Conservation (phyloP, 768 basidiomycete species). For the Floccularia luteovirens region DNA sequence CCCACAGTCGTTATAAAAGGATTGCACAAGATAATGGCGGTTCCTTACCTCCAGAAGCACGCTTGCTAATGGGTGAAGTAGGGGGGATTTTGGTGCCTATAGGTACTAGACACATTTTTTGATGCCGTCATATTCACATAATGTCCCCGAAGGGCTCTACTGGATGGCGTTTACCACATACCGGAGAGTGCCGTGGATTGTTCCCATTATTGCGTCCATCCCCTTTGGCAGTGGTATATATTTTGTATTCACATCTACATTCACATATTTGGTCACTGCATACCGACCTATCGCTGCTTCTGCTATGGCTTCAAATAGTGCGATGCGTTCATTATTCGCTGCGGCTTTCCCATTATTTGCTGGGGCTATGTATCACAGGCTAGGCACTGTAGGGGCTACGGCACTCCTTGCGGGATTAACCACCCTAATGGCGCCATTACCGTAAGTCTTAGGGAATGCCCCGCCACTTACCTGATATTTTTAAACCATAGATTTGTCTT, state of each 20-base stretch:
- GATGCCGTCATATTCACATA: conserved; percentile 15
- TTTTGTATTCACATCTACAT: conserved; percentile 64
- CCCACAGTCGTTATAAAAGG: conserved; percentile 25
- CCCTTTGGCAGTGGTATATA: conserved; percentile 62
- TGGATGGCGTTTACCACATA: conserved; percentile 55
- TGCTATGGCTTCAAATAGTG: conserved; percentile 61
- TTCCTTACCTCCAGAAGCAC: conserved; percentile 54
- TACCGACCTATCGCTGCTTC: conserved; percentile 63
- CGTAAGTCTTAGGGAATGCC: conserved; percentile 34
- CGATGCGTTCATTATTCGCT: conserved; percentile 53
- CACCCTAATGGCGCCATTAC: conserved; percentile 52
- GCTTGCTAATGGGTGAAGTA: conserved; percentile 57
- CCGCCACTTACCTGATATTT: too few relatives aligned
- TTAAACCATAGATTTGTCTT: conserved; percentile 16
- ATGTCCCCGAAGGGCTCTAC: conserved; percentile 37
- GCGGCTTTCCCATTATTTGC: conserved; percentile 60
- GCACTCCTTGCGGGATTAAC: conserved; percentile 63
- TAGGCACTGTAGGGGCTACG: conserved; percentile 68
- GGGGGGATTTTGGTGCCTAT: conserved; percentile 64
- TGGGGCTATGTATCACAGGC: conserved; percentile 56
- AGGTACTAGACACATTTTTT: conserved; percentile 22
- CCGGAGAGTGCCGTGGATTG: conserved; percentile 51
- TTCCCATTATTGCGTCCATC: conserved; percentile 54
- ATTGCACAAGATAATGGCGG: conserved; percentile 31
- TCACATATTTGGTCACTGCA: conserved; percentile 64